phyloP scores from a whole-genome alignment of 192 early-diverging fungal genomes.

The Diversispora eburnea region DNA sequence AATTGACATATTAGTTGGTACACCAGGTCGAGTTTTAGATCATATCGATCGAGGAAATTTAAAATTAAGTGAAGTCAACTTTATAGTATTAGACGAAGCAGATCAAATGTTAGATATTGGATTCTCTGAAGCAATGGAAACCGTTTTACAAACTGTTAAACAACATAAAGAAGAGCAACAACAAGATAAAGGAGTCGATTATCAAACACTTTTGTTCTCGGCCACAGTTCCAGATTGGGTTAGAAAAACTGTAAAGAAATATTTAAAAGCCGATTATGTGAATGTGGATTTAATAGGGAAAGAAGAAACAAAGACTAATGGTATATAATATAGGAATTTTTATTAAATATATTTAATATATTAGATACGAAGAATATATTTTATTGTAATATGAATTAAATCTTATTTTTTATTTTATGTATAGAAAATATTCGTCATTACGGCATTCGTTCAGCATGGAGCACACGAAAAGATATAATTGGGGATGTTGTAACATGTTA shows the following conservation, averaged over 20 bases:
- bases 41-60: conserved; percentile 82
- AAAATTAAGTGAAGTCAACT: conserved; percentile 58
- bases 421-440: conserved; percentile 77
- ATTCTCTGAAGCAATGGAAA: conserved; percentile 80
- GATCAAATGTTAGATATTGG: conserved; percentile 84
- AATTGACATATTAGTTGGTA: conserved; percentile 76
- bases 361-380: background rate
- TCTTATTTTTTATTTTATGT: background rate
- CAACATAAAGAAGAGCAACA: conserved; percentile 65
- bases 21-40: conserved; percentile 77
- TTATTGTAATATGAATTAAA: background rate
- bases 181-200: conserved; percentile 36
- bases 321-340: background rate
- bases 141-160: conserved; percentile 66
- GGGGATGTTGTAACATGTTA: conserved; percentile 93
- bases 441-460: conserved; percentile 83
- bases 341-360: too few species aligned
- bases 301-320: conserved; percentile 85
- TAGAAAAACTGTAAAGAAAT: conserved; percentile 59
- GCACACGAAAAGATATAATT: conserved; percentile 84
- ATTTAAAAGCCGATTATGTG: conserved; percentile 56
- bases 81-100: conserved; percentile 75
- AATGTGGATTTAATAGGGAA: conserved; percentile 82
- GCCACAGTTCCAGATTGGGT: conserved; percentile 85
- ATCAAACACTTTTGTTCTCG: conserved; percentile 81